These are phyloP conservation scores for Cryphonectria nitschkei DNA, from an alignment of 2,329 filamentous ascomycete species.

Conservation along the genomic window DNA sequence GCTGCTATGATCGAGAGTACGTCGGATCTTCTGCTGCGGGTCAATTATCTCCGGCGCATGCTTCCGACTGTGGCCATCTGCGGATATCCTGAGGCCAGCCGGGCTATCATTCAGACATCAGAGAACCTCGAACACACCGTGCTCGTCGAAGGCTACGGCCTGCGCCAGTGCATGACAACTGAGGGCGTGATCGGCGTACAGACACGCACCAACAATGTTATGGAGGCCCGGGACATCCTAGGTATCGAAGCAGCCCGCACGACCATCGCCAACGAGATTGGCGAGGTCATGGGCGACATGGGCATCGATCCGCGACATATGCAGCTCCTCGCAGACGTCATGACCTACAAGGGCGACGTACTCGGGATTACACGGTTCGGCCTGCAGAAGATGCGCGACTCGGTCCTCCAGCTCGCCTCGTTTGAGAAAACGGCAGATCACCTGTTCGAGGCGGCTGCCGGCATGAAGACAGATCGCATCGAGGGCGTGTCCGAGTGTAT, in stretches of 20 bases:
- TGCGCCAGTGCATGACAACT: slow-evolving; percentile 88
- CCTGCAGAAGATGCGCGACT: slow-evolving; percentile 93
- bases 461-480: slow-evolving; percentile 89
- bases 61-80: slow-evolving; percentile 85
- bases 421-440: slow-evolving; percentile 99
- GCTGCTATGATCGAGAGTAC: slow-evolving; percentile 50
- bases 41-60: slow-evolving; percentile 82
- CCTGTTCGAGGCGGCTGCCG: slow-evolving; percentile 89
- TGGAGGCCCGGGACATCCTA: slow-evolving; percentile 85
- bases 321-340: slow-evolving; percentile 94
- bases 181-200: slow-evolving; percentile 82
- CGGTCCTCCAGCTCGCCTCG: slow-evolving; percentile 87
- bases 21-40: slow-evolving; percentile 72
- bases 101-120: slow-evolving; percentile 86
- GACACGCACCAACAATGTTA: slow-evolving; percentile 81
- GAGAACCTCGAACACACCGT: slow-evolving; percentile 71
- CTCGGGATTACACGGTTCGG: slow-evolving; percentile 96
- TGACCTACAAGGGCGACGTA: slow-evolving; percentile 98
- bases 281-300: slow-evolving; percentile 89
- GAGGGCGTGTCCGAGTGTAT: slow-evolving; percentile 96
- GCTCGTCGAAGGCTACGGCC: slow-evolving; percentile 92
- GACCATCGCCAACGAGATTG: slow-evolving; percentile 89
- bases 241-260: slow-evolving; percentile 92
- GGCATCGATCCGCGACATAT: slow-evolving; percentile 97
- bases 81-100: slow-evolving; percentile 82